Percentiles rank a stretch among this genome's conserved stretches.
Conservation (phyloP, 129 eudicot species). For the Pulicaria dysenterica region DNA sequence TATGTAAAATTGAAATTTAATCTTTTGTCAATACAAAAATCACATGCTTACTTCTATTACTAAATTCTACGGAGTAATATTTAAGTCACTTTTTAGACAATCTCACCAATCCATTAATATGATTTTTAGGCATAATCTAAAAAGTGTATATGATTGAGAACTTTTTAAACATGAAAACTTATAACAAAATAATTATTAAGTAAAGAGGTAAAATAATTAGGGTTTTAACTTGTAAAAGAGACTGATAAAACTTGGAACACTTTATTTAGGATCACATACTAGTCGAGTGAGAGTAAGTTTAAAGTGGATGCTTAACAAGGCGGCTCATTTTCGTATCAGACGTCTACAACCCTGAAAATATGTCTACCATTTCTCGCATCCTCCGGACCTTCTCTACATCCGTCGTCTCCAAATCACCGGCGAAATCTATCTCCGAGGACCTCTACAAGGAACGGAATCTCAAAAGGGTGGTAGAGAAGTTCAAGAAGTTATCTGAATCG, state of each 20-base stretch:
- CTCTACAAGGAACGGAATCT: slow-evolving; percentile 51
- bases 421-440: slow-evolving; percentile 32
- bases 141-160: no score
- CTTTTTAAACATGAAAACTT: no score
- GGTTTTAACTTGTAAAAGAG: neutral
- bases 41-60: no score
- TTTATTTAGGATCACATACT: no score
- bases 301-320: slow-evolving; percentile 17
- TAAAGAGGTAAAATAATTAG: neutral
- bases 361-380: slow-evolving; percentile 52
- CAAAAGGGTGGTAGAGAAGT: slow-evolving; percentile 40
- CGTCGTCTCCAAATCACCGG: slow-evolving; percentile 22
- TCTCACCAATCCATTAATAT: no score
- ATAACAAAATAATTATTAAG: no score
- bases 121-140: no score
- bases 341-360: slow-evolving; percentile 23
- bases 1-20: no score
- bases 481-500: slow-evolving; percentile 39
- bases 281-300: neutral
- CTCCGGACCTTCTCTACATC: slow-evolving; percentile 44
- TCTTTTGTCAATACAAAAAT: no score
- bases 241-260: no score
- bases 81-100: no score
- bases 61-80: no score
- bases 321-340: slow-evolving; percentile 8